Evolutionary conservation across 768 basidiomycete species (phyloP), one percentile per base, ranked within the genome.

Genomic region (Kwoniella dendrophila): DNA sequence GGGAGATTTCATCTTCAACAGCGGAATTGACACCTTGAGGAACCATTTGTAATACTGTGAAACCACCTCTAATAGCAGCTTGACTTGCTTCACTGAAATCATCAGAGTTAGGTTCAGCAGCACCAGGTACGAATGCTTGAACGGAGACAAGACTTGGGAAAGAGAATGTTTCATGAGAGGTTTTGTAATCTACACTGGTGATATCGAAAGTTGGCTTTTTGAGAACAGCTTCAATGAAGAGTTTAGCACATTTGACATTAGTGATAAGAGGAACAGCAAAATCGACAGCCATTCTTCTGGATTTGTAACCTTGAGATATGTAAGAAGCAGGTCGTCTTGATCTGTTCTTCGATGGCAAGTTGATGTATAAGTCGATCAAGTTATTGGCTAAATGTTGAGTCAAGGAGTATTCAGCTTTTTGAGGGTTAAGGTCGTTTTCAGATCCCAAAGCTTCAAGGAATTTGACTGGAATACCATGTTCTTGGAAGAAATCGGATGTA

Each of bases 311-410:
- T 77, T 96, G 94, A 79, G 92, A 96, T 54, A 92, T 86, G 78
- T 98, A 99, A 79, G 88, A 94, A 14, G 96, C 94, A 5, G 96
- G 96, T 20, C 96, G 89, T 61, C 96, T 89, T 80, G 91, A 98
- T 76, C 92, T 86, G 80, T 99, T 98, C 82, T 92, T 96, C 40
- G 95, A 97, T 1, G 96, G 96, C 69, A 99, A 82, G 80, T 99
- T 99, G 86, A 99, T 95, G 80, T 97, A 99, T 87, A 98, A 90
- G 81, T 99, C 96, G 77, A 99, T 99, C 71, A 96, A 82, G 79
- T 94, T 93, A 80, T 95, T 95, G 59, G 75, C 78, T 64, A 99
- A 82, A 82, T 99, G 96, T 78, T 96, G 92, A 3, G 91, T 93
- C 60, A 99, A 83, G 0, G 96, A 98, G 79, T 97, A 99, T 78